Percentiles rank a stretch among this genome's conserved stretches.
These are phyloP conservation scores for Kwoniella sp. DNA, from an alignment of 768 basidiomycete species.

Conservation along the genomic window DNA sequence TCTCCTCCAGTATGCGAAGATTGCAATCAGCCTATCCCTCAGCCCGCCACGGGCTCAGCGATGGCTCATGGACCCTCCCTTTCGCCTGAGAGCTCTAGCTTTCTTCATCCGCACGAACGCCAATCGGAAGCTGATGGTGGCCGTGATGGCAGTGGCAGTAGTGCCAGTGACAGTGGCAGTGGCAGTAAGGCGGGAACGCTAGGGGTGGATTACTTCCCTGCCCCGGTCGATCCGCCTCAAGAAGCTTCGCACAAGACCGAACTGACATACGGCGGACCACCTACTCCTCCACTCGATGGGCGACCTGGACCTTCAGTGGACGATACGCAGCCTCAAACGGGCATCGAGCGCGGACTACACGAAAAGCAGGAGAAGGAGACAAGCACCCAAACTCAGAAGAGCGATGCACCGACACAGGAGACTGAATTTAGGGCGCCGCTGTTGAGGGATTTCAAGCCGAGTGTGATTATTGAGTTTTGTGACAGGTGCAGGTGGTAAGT, in stretches of 20 bases:
- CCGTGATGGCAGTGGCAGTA: background rate
- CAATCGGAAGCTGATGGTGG: too few relatives aligned
- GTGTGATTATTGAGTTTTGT: conserved; percentile 87
- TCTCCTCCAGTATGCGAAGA: background rate
- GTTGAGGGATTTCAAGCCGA: conserved; percentile 56
- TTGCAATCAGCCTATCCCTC: background rate
- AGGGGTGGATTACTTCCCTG: conserved; percentile 3
- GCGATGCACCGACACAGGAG: background rate
- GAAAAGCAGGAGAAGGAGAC: background rate
- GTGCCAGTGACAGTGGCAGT: background rate
- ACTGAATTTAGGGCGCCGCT: background rate
- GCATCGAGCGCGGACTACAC: background rate
- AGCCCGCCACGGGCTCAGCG: background rate
- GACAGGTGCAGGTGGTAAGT: conserved; percentile 84
- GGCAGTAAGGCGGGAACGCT: background rate
- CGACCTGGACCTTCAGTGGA: background rate
- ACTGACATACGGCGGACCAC: conserved; percentile 8
- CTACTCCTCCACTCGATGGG: conserved; percentile 10
- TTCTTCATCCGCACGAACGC: background rate
- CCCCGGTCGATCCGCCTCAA: conserved; percentile 15
- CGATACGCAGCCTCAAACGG: background rate
- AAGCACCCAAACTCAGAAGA: background rate
- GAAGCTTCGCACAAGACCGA: conserved; percentile 14
- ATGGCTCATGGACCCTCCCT: background rate
- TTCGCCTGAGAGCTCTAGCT: background rate